Base-by-base conservation (phyloP, 1,284 basidiomycete species). In the Sutorius eximius region DNA sequence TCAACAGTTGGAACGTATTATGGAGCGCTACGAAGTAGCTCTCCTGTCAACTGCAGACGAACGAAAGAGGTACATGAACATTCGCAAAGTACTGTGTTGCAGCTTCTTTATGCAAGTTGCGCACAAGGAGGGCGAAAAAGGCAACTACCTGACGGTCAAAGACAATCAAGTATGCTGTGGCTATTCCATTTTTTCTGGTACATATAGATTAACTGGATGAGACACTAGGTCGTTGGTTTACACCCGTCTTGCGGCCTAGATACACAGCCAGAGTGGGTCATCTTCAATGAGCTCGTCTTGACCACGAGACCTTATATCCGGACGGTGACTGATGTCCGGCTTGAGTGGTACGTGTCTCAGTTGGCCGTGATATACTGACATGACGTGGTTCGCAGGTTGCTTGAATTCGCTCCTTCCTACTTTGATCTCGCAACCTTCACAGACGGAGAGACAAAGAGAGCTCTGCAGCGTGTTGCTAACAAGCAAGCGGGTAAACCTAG, bases 61-160 rank as follows among this genome's bases (percentile, higher is more conserved):
- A 71, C 84, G 83, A 69, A 90, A 87, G 66, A 85, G 93, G 67
- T 92, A 86, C 74, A 67, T 76, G 56, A 89, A 91, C 64, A 88
- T 99, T 56, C 85, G 93, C 30, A 87, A 89, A 72, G 88, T 91
- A 2, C 79, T 99, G 43, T 89, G 93, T 0, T 92, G 89, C 67
- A 96, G 95, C 0, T 99, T 94, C 81, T 99, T 99, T 76, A 98
- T 98, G 96, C 96, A 98, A 71, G 87, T 96, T 9, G 96, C 95
- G 6, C 94, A 98, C 73, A 93, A 93, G 71, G 92, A 95, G 67
- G 93, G 93, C n/a, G 91, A 93, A 65, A 94, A 93, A 76, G 85
- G 85, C 3, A 82, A 77, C 55, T 95, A 95, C 71, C 68, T 87
- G 60, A 98, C 95, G 0, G 86, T 97, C 60, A 98, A 98, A 75